Conservation (phyloP, 352 stramenopile species). For the Phytophthora multivora region DNA sequence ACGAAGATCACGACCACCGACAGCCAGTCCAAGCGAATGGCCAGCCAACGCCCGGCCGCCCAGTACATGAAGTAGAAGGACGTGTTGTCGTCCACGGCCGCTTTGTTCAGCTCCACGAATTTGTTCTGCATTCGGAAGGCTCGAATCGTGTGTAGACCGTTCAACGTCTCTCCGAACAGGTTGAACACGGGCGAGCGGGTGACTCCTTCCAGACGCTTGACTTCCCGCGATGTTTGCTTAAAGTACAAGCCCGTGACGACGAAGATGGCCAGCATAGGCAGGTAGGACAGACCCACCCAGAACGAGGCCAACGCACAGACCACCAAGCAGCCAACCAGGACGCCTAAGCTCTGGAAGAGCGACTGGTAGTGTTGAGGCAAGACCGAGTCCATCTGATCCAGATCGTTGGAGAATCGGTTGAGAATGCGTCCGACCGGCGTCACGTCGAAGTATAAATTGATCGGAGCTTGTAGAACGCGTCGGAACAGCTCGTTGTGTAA, state of each 20-base stretch:
- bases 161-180: slow-evolving; percentile 90
- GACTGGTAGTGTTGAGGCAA: slow-evolving; percentile 46
- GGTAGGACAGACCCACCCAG: slow-evolving; percentile 54
- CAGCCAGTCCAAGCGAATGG: slow-evolving; percentile 88
- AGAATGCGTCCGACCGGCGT: slow-evolving; percentile 56
- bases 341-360: slow-evolving; percentile 33
- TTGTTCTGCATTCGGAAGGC: slow-evolving; percentile 46
- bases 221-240: slow-evolving; percentile 74
- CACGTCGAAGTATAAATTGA: slow-evolving; percentile 60
- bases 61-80: slow-evolving; percentile 57
- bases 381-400: slow-evolving; percentile 51
- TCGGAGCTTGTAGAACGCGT: slow-evolving; percentile 43
- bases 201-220: slow-evolving; percentile 94
- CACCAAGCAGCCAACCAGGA: slow-evolving; percentile 41
- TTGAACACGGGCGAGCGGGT: slow-evolving; percentile 89
- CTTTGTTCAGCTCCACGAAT: slow-evolving; percentile 47
- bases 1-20: slow-evolving; percentile 69
- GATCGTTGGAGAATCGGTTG: slow-evolving; percentile 55
- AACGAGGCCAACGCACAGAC: slow-evolving; percentile 47
- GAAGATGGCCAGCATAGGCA: slow-evolving; percentile 67
- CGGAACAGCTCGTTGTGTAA: slow-evolving; percentile 43
- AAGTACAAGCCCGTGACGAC: slow-evolving; percentile 82
- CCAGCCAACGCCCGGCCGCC: slow-evolving; percentile 90
- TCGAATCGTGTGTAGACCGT: slow-evolving; percentile 91
- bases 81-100: slow-evolving; percentile 47